These are phyloP conservation scores for Amauroascus verrucosus DNA, from an alignment of 2,329 filamentous ascomycete species.

Conservation along the genomic window DNA sequence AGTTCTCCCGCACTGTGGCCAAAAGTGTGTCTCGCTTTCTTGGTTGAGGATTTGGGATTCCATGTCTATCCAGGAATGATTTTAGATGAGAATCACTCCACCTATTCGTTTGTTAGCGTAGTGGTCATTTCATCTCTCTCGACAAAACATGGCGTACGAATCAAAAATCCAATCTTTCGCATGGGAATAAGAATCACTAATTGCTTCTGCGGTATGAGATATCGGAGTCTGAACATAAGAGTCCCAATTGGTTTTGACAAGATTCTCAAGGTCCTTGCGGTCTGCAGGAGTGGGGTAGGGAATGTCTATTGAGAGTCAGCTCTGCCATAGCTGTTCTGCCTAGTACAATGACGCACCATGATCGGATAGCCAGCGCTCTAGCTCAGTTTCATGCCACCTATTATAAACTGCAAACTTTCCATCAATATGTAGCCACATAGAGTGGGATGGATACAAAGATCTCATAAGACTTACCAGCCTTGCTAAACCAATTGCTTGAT, in stretches of 20 bases:
- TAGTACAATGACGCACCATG: slow-evolving; percentile 41
- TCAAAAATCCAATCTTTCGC: slow-evolving; percentile 91
- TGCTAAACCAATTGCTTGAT: slow-evolving; percentile 76
- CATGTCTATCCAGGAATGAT: slow-evolving; percentile 78
- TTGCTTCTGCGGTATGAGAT: slow-evolving; percentile 69
- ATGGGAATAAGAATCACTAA: slow-evolving; percentile 58
- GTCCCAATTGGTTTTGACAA: slow-evolving; percentile 89
- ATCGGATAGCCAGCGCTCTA: slow-evolving; percentile 93
- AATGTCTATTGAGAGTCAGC: slow-evolving; percentile 43
- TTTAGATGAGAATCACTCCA: slow-evolving; percentile 93
- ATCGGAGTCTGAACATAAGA: slow-evolving; percentile 59
- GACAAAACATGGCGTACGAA: slow-evolving; percentile 38
- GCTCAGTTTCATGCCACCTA: slow-evolving; percentile 96
- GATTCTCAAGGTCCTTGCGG: slow-evolving; percentile 83
- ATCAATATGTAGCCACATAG: not conserved
- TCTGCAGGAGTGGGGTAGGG: slow-evolving; percentile 84
- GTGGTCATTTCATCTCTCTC: not conserved
- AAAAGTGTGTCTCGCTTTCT: slow-evolving; percentile 75
- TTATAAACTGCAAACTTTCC: slow-evolving; percentile 62
- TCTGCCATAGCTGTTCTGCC: not conserved
- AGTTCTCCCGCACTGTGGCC: slow-evolving; percentile 66
- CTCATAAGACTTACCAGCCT: slow-evolving; percentile 53
- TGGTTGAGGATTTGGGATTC: slow-evolving; percentile 78
- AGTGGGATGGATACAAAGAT: not conserved
- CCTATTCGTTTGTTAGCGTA: slow-evolving; percentile 43